Conservation (phyloP, 1,139 yeast species). For the Candida sanyaensis region DNA sequence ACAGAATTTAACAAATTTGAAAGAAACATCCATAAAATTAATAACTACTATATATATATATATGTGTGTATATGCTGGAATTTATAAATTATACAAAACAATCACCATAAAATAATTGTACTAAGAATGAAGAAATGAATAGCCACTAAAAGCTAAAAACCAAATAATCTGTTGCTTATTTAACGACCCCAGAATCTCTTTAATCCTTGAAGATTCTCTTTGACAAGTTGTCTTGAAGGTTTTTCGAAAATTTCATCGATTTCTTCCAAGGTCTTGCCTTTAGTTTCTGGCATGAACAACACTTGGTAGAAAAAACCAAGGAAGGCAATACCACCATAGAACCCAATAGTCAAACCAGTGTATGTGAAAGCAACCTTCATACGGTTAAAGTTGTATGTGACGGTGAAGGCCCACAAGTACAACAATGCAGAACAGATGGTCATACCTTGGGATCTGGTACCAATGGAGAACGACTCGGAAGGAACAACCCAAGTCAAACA, state of each 20-base stretch:
- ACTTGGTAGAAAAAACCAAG: conserved; percentile 58
- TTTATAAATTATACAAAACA: no score
- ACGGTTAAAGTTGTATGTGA: conserved; percentile 55
- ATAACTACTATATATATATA: no score
- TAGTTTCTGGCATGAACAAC: conserved; percentile 59
- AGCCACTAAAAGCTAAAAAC: no score
- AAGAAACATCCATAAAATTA: no score
- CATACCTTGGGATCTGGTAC: conserved; percentile 53
- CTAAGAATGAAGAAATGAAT: no score
- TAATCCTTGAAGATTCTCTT: conserved; percentile 20
- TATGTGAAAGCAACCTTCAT: conserved; percentile 62
- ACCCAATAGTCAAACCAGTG: conserved; percentile 62
- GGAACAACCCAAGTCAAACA: conserved; percentile 61
- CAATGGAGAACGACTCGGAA: conserved; percentile 47
- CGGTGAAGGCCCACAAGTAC: conserved; percentile 65
- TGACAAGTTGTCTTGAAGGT: conserved; percentile 20
- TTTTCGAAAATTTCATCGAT: conserved; percentile 52
- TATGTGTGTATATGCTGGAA: no score
- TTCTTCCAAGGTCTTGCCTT: conserved; percentile 58
- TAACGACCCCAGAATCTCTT: conserved; percentile 18
- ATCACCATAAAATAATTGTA: no score
- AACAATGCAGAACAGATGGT: conserved; percentile 56
- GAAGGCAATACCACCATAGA: conserved; percentile 64
- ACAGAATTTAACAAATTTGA: no score
- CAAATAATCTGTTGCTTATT: no score